Evolutionary conservation across 2,329 filamentous ascomycete species (phyloP).

Genomic region (Botrytis deweyae): DNA sequence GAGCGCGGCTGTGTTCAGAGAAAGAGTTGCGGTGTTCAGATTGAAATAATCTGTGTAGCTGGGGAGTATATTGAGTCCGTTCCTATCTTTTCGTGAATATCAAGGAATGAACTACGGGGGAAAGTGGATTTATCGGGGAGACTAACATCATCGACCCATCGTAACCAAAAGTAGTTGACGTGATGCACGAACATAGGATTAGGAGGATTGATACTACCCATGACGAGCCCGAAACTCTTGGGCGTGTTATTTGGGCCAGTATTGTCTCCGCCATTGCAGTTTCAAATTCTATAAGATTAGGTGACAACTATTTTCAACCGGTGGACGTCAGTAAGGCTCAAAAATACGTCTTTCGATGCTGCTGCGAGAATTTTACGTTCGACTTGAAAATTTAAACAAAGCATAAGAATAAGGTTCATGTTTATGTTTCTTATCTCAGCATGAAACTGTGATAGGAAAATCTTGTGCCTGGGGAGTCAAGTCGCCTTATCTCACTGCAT

Average conservation of each 20-base stretch:
- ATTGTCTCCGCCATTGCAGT: conserved; percentile 3
- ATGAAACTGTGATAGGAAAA: background rate
- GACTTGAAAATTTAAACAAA: background rate
- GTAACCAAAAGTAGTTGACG: conserved; percentile 32
- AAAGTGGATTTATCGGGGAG: background rate
- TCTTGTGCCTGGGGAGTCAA: background rate
- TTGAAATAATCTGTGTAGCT: conserved; percentile 56
- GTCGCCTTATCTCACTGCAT: conserved; percentile 6
- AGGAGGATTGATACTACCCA: conserved; percentile 19
- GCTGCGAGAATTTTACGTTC: too few species aligned
- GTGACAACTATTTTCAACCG: background rate
- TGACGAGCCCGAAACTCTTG: conserved; percentile 21
- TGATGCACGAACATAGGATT: conserved; percentile 27
- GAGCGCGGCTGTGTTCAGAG: conserved; percentile 54
- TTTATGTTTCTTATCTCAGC: conserved; percentile 1
- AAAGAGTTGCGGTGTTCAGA: conserved; percentile 51
- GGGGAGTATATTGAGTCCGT: conserved; percentile 57
- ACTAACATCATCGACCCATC: conserved; percentile 32
- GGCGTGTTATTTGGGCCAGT: conserved; percentile 1
- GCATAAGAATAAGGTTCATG: background rate
- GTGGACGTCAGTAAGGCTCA: background rate
- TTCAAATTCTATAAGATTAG: background rate
- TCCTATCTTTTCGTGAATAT: conserved; percentile 32
- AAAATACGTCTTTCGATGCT: background rate
- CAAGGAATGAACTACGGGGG: background rate